Conservation (phyloP, 2,329 filamentous ascomycete genomes). For the Helicocarpus griseus region DNA sequence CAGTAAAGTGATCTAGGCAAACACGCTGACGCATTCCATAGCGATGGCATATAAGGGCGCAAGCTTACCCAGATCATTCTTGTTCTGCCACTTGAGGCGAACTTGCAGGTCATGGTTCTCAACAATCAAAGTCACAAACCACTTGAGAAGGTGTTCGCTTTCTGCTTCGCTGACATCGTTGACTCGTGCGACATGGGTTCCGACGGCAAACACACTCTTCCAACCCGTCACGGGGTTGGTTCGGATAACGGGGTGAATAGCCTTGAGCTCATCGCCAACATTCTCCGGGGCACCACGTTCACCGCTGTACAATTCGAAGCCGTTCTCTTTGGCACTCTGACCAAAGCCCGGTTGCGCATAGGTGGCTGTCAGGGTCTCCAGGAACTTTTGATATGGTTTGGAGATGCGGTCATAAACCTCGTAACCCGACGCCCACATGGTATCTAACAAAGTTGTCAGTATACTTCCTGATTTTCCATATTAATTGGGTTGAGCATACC, state of each 20-base stretch:
- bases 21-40: too few species aligned
- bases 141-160: constrained; percentile 23
- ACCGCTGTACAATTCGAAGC: constrained; percentile 21
- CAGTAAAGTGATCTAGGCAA: too few species aligned
- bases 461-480: background rate
- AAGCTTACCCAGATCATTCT: constrained; percentile 35
- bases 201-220: constrained; percentile 29
- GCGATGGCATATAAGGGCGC: too few species aligned
- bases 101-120: constrained; percentile 36
- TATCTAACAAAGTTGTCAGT: constrained; percentile 21
- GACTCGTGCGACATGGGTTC: constrained; percentile 22
- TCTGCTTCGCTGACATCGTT: constrained; percentile 26
- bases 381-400: constrained; percentile 28
- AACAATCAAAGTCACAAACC: constrained; percentile 28
- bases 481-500: constrained; percentile 16
- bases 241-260: constrained; percentile 37
- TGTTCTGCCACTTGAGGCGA: constrained; percentile 28
- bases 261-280: constrained; percentile 41
- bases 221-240: constrained; percentile 43
- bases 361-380: constrained; percentile 31
- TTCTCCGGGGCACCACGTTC: constrained; percentile 47
- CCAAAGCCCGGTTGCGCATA: constrained; percentile 24
- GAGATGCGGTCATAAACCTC: constrained; percentile 35
- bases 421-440: constrained; percentile 36
- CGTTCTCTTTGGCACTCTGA: constrained; percentile 21